Conservation (phyloP, 1,139 yeast species). For the Lodderomyces orthopsilosis region DNA sequence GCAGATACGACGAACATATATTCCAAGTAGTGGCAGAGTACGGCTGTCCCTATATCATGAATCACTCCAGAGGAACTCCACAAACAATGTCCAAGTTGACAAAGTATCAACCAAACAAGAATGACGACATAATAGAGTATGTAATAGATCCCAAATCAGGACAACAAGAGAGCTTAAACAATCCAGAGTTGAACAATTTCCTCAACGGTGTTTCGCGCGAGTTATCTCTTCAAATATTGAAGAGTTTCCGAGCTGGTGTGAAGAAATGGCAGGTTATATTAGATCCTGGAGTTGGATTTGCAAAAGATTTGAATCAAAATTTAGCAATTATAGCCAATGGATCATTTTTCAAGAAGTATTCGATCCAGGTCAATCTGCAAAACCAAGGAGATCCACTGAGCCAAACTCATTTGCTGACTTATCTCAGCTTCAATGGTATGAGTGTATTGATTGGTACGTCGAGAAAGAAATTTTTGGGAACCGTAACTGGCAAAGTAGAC, state of each 20-base stretch:
- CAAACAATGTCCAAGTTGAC: slow-evolving; percentile 66
- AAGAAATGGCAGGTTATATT: slow-evolving; percentile 85
- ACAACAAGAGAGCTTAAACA: slow-evolving; percentile 20
- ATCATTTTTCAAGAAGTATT: slow-evolving; percentile 52
- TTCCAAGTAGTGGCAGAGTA: slow-evolving; percentile 63
- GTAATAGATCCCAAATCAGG: slow-evolving; percentile 30
- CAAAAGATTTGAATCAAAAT: slow-evolving; percentile 71
- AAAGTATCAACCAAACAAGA: slow-evolving; percentile 46
- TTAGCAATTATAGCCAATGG: slow-evolving; percentile 60
- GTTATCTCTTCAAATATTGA: slow-evolving; percentile 50
- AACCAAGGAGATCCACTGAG: slow-evolving; percentile 10
- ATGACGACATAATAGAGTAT: slow-evolving; percentile 40
- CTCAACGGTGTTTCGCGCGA: slow-evolving; percentile 61
- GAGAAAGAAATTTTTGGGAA: slow-evolving; percentile 82
- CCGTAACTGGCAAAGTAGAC: slow-evolving; percentile 45
- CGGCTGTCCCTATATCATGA: slow-evolving; percentile 76
- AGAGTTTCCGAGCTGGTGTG: slow-evolving; percentile 64
- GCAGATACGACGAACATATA: slow-evolving; percentile 62
- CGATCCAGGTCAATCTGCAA: slow-evolving; percentile 24
- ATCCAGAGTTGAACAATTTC: slow-evolving; percentile 31
- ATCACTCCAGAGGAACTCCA: slow-evolving; percentile 85
- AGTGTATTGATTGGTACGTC: slow-evolving; percentile 85
- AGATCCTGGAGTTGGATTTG: slow-evolving; percentile 97
- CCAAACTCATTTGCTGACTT: slow-evolving; percentile 22
- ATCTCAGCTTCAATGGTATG: slow-evolving; percentile 46